phyloP scores from a whole-genome alignment of 805 yeast genomes.

The Gaillardinia entomophila region DNA sequence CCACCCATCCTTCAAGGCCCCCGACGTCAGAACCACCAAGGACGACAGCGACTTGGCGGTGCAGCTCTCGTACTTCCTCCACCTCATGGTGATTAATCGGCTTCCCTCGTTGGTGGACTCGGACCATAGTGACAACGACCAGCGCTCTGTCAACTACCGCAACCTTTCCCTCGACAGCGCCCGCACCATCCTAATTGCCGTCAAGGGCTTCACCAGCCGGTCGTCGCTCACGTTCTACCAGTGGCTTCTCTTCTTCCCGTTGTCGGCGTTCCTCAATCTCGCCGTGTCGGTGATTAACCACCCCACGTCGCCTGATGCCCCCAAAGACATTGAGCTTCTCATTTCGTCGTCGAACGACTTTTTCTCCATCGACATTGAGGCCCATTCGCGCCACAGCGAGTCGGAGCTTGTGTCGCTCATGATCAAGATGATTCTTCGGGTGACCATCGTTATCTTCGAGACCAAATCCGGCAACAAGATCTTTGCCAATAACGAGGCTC shows the following conservation, averaged over 20 bases:
- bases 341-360: too few species aligned
- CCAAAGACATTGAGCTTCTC: slow-evolving; percentile 23
- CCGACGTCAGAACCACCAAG: background rate
- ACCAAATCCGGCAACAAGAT: too few species aligned
- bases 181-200: slow-evolving; percentile 26
- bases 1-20: slow-evolving; percentile 22
- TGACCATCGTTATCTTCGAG: too few species aligned
- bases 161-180: slow-evolving; percentile 29
- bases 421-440: too few species aligned
- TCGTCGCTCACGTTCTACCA: slow-evolving; percentile 18
- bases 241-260: slow-evolving; percentile 29
- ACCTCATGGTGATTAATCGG: slow-evolving; percentile 32
- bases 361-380: too few species aligned
- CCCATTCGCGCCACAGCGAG: too few species aligned
- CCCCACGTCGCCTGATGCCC: slow-evolving; percentile 20
- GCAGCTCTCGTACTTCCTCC: slow-evolving; percentile 29
- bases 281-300: slow-evolving; percentile 24
- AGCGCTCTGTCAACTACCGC: slow-evolving; percentile 18
- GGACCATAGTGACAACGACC: too few species aligned
- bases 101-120: slow-evolving; percentile 18
- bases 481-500: too few species aligned
- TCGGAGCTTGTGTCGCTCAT: too few species aligned
- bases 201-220: slow-evolving; percentile 12
- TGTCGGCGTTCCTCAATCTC: slow-evolving; percentile 25
- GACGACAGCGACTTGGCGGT: slow-evolving; percentile 11